Evolutionary conservation across 805 yeast species (phyloP).

Genomic region (Deakozyma indianensis): DNA sequence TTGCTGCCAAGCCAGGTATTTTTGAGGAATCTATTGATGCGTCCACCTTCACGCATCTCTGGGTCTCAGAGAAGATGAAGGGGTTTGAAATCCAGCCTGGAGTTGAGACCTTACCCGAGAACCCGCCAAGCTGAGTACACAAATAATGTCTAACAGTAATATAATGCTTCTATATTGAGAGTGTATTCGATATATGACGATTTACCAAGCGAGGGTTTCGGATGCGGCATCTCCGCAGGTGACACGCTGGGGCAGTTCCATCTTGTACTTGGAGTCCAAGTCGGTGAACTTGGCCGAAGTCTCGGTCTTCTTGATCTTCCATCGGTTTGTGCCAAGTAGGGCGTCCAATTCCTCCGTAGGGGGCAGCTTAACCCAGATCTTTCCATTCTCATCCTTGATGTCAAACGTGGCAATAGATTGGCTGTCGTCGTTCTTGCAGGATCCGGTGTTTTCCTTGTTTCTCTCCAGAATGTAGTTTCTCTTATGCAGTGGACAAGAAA

Average conservation of each 20-base stretch:
- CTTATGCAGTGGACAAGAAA: conserved; percentile 27
- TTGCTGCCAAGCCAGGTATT: neutral
- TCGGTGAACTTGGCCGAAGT: neutral
- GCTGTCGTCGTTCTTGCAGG: conserved; percentile 19
- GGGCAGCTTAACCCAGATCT: conserved; percentile 21
- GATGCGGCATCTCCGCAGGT: conserved; percentile 1
- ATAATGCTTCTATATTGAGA: too few relatives aligned
- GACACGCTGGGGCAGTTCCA: conserved; percentile 3
- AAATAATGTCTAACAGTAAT: too few relatives aligned
- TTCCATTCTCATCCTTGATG: conserved; percentile 20
- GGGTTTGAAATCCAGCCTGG: neutral
- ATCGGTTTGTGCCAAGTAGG: conserved; percentile 21
- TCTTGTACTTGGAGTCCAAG: conserved; percentile 3
- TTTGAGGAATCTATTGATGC: neutral
- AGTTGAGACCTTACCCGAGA: too few relatives aligned
- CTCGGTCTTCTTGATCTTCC: conserved; percentile 18
- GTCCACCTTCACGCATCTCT: neutral
- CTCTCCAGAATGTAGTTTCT: conserved; percentile 20
- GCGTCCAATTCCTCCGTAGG: conserved; percentile 22
- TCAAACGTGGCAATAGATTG: conserved; percentile 25
- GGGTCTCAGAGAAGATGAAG: neutral
- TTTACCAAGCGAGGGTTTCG: conserved; percentile 2
- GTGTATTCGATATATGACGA: neutral
- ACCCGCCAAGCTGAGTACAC: too few relatives aligned
- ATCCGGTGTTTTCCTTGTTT: conserved; percentile 15